Evolutionary conservation across 2,329 filamentous ascomycete genomes (phyloP).

Genomic region (Aspergillus persii): DNA sequence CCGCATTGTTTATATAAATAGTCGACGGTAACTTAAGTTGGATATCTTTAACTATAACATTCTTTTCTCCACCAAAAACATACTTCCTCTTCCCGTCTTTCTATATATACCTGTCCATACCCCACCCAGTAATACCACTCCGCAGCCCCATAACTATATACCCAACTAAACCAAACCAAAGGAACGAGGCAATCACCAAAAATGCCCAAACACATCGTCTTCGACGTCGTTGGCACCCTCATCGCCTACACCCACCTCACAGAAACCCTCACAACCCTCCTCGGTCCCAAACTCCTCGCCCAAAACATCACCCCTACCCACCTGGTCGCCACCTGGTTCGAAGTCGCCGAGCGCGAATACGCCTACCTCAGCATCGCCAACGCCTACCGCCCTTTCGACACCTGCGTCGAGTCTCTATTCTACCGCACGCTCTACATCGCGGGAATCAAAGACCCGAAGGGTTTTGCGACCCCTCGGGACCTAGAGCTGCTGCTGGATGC

Average conservation of each 20-base stretch:
- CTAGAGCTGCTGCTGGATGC: slow-evolving; percentile 35
- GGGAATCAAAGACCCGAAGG: slow-evolving; percentile 39
- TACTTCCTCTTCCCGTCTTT: too few species aligned
- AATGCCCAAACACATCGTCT: slow-evolving; percentile 23
- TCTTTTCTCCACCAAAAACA: too few species aligned
- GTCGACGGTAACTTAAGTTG: too few species aligned
- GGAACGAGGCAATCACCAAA: not conserved
- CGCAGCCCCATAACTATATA: too few species aligned
- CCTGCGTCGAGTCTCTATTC: slow-evolving; percentile 42
- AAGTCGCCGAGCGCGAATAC: slow-evolving; percentile 45
- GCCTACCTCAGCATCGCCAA: slow-evolving; percentile 45
- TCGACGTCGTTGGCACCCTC: slow-evolving; percentile 40
- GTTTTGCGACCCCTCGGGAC: slow-evolving; percentile 39
- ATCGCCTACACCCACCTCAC: slow-evolving; percentile 43
- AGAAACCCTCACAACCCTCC: slow-evolving; percentile 34
- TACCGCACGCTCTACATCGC: slow-evolving; percentile 44
- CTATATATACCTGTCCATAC: too few species aligned
- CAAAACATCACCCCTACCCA: slow-evolving; percentile 36
- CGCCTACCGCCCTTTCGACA: slow-evolving; percentile 38
- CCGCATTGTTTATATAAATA: too few species aligned
- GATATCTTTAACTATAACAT: too few species aligned
- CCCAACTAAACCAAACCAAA: too few species aligned
- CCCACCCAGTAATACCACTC: too few species aligned
- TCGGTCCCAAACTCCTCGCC: slow-evolving; percentile 37
- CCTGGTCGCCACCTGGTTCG: slow-evolving; percentile 45